A percentile compares a stretch with the other conserved stretches of the same genome.
Conservation (phyloP, 495 filamentous ascomycete species). For the Penicillium psychrofluorescens region DNA sequence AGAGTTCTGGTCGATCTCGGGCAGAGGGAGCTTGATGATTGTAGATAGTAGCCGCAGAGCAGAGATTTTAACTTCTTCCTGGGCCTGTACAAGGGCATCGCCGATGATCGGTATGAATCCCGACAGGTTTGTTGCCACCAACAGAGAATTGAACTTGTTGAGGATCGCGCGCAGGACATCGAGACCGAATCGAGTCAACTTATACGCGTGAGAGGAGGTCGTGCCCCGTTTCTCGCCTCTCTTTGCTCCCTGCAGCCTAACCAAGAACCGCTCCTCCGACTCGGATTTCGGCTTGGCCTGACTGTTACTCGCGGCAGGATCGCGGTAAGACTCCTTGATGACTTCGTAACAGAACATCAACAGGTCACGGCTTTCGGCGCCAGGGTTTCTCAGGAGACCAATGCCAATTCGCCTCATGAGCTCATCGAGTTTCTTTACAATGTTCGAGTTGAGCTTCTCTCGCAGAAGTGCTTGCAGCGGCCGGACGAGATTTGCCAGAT, state of each 20-base stretch:
- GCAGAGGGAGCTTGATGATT: constrained; percentile 76
- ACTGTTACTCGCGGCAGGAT: constrained; percentile 23
- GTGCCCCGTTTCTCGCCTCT: constrained; percentile 53
- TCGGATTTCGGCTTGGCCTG: constrained; percentile 42
- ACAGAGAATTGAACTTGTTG: constrained; percentile 70
- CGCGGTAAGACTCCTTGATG: constrained; percentile 74
- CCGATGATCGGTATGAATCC: constrained; percentile 86
- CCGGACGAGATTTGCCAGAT: constrained; percentile 65
- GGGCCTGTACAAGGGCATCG: constrained; percentile 69
- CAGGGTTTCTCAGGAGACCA: constrained; percentile 73
- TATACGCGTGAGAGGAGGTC: constrained; percentile 71
- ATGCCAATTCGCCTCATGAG: constrained; percentile 75
- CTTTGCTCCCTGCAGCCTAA: constrained; percentile 66
- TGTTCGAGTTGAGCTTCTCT: constrained; percentile 73
- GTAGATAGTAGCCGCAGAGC: constrained; percentile 75
- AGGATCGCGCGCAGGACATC: constrained; percentile 76
- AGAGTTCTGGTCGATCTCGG: constrained; percentile 58
- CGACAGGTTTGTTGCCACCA: constrained; percentile 67
- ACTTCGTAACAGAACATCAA: constrained; percentile 92
- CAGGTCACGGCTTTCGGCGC: constrained; percentile 65
- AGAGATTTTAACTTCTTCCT: constrained; percentile 86
- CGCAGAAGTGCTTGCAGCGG: constrained; percentile 71
- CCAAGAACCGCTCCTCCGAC: constrained; percentile 62
- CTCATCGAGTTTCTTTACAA: constrained; percentile 83
- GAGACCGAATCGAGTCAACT: constrained; percentile 77